Percentiles rank a stretch among this genome's conserved stretches.
These are phyloP conservation scores for Didymella glomerata DNA, from an alignment of 2,329 filamentous ascomycete species.

Conservation along the genomic window DNA sequence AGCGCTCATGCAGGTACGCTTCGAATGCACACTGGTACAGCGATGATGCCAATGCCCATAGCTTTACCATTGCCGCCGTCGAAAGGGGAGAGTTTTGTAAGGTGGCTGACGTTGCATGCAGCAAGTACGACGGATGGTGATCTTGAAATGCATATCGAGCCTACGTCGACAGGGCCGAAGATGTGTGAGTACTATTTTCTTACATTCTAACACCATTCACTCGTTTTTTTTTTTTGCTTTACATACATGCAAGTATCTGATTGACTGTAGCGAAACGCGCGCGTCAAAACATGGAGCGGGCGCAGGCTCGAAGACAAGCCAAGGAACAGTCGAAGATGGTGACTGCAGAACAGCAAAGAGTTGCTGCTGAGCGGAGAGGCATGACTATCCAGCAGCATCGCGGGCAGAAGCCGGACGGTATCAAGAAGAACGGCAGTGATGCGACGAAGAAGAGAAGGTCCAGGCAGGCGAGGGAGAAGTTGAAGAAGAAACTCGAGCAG, in stretches of 20 bases:
- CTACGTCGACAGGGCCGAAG: constrained; percentile 23
- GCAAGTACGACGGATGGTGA: constrained; percentile 15
- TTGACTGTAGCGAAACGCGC: constrained; percentile 26
- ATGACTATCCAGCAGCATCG: constrained; percentile 21
- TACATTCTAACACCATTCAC: background rate
- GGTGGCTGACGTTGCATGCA: constrained; percentile 6
- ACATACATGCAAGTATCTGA: background rate
- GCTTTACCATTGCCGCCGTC: background rate
- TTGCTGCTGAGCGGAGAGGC: constrained; percentile 29
- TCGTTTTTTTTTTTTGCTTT: no score
- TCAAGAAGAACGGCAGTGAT: constrained; percentile 15
- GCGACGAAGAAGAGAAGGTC: constrained; percentile 14
- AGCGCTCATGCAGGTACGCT: constrained; percentile 24
- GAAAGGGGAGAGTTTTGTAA: background rate
- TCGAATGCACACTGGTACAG: constrained; percentile 5
- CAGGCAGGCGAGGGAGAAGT: constrained; percentile 17
- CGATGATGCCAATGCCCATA: background rate
- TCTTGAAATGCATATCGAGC: constrained; percentile 23
- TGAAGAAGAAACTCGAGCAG: constrained; percentile 17
- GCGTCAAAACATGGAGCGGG: constrained; percentile 33
- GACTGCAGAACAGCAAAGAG: constrained; percentile 21
- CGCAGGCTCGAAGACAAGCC: constrained; percentile 27
- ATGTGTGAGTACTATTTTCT: constrained; percentile 28
- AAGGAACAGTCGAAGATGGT: constrained; percentile 21
- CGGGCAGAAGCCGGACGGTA: constrained; percentile 4